A percentile compares a stretch with the other conserved stretches of the same genome.
These are phyloP conservation scores for Rhododendron simsii DNA, from an alignment of 148 eudicot species.

Conservation along the genomic window DNA sequence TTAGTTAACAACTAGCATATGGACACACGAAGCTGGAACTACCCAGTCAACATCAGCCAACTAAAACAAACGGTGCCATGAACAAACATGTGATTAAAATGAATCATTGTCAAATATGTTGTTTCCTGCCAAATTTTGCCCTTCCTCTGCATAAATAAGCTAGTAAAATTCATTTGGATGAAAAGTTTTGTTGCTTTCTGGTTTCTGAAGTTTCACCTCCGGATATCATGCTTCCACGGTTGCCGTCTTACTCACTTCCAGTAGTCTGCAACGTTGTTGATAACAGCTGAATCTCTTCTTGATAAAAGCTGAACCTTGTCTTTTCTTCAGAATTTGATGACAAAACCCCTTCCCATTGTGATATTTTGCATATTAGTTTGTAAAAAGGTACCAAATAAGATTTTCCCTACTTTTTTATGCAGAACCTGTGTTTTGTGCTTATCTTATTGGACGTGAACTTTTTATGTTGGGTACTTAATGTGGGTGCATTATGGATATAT, in stretches of 20 bases:
- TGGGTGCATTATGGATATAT: not conserved
- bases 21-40: not conserved
- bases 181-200: not conserved
- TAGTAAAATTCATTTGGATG: not conserved
- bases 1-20: not conserved
- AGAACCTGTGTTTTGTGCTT: not conserved
- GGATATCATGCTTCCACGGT: not conserved
- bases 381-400: not conserved
- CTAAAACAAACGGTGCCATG: not conserved
- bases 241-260: not conserved
- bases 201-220: not conserved
- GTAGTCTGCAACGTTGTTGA: not conserved
- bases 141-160: not conserved
- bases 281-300: not conserved
- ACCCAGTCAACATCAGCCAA: not conserved
- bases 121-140: not conserved
- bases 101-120: not conserved
- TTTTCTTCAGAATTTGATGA: not conserved
- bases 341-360: not conserved
- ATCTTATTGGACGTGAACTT: not conserved
- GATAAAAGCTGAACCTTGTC: not conserved
- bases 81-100: not conserved
- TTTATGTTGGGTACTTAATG: not conserved
- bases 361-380: not conserved
- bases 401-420: not conserved